Evolutionary conservation across 441 rosid species (phyloP).

Genomic region (Adansonia rubrostipa): DNA sequence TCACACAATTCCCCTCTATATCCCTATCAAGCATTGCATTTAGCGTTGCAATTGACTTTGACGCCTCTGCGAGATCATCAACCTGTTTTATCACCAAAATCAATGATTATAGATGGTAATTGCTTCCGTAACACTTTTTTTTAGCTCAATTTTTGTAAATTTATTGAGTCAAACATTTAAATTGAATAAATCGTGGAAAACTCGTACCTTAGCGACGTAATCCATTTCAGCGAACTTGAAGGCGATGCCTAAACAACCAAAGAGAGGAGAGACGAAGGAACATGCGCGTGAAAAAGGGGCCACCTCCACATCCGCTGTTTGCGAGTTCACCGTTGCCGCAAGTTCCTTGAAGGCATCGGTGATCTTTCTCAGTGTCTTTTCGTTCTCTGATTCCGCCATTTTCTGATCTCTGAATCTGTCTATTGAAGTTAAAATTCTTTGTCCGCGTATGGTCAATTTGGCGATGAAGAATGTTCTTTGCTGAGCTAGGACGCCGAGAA

Average conservation of each 20-base stretch:
- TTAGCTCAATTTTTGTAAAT: neutral
- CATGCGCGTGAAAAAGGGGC: conserved; percentile 81
- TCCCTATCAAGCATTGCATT: conserved; percentile 65
- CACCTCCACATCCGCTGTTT: conserved; percentile 52
- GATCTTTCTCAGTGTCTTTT: conserved; percentile 69
- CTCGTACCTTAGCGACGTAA: conserved; percentile 78
- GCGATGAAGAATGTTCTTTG: neutral
- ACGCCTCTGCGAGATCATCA: conserved; percentile 71
- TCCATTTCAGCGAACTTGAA: conserved; percentile 96
- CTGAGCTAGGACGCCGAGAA: neutral
- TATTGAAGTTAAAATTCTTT: neutral
- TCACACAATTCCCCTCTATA: conserved; percentile 52
- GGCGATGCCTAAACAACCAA: conserved; percentile 88
- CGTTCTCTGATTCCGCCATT: conserved; percentile 53
- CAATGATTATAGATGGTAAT: neutral
- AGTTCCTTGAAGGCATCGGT: conserved; percentile 75
- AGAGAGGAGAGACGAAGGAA: conserved; percentile 86
- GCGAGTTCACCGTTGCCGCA: conserved; percentile 53
- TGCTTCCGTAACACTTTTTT: neutral
- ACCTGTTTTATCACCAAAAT: conserved; percentile 50
- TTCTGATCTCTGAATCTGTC: neutral
- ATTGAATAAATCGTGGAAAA: neutral
- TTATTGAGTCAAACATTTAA: neutral
- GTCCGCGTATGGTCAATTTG: neutral
- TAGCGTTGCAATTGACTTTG: conserved; percentile 64